Conservation (phyloP, 2,329 filamentous ascomycete species). For the Calonectria leucothoes region DNA sequence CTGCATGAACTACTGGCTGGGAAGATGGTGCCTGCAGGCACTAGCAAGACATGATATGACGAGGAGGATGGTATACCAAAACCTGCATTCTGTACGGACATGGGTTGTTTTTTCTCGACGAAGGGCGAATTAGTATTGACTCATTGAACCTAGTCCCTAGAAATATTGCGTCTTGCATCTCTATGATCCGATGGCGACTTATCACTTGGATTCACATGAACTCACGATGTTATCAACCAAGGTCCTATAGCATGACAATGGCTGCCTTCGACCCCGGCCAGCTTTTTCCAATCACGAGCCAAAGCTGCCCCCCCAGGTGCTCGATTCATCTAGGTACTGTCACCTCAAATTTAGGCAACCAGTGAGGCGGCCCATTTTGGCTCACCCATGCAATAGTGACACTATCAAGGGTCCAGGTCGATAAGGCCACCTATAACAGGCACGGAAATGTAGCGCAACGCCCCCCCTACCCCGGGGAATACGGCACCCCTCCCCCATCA, state of each 20-base stretch:
- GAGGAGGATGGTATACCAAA: neutral
- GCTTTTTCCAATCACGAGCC: neutral
- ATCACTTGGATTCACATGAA: neutral
- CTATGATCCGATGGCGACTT: neutral
- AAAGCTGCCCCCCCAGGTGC: neutral
- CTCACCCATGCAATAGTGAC: constrained; percentile 1
- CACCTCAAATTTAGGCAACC: neutral
- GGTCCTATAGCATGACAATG: neutral
- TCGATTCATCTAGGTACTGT: neutral
- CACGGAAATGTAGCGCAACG: neutral
- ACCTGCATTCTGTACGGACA: neutral
- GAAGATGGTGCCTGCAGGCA: neutral
- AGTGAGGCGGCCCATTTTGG: constrained; percentile 1
- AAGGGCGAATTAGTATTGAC: neutral
- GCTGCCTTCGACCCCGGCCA: neutral
- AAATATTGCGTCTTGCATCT: neutral
- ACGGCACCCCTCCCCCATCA: neutral
- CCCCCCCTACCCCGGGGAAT: neutral
- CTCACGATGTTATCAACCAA: neutral
- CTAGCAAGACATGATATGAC: neutral
- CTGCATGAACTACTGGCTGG: neutral
- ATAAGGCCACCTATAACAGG: constrained; percentile 3
- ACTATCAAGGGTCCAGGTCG: neutral
- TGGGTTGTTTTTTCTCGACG: neutral
- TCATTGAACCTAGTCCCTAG: neutral